phyloP scores from a whole-genome alignment of 2,329 filamentous ascomycete genomes.

The Rhinocladiella similis region DNA sequence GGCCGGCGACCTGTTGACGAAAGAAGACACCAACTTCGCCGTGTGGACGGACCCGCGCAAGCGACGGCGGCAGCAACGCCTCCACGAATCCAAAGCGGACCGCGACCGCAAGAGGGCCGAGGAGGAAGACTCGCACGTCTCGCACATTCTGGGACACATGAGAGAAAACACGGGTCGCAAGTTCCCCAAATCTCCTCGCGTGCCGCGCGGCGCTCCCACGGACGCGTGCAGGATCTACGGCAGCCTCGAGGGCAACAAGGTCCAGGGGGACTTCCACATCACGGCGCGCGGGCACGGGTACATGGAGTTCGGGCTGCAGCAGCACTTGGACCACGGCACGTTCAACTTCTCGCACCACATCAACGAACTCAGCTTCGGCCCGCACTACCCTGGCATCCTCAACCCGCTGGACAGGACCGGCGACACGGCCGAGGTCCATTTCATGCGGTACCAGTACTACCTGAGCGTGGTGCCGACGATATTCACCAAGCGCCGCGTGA shows the following conservation, averaged over 20 bases:
- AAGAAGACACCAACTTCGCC: slow-evolving; percentile 76
- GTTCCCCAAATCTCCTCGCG: slow-evolving; percentile 71
- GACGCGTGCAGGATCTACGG: slow-evolving; percentile 90
- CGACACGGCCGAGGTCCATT: slow-evolving; percentile 71
- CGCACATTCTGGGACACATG: slow-evolving; percentile 80
- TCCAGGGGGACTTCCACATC: slow-evolving; percentile 97
- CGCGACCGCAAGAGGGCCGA: slow-evolving; percentile 46
- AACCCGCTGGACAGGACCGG: slow-evolving; percentile 94
- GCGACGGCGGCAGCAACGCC: slow-evolving; percentile 47
- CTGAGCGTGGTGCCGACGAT: slow-evolving; percentile 91
- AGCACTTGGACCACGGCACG: slow-evolving; percentile 80
- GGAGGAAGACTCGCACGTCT: slow-evolving; percentile 78
- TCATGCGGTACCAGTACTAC: slow-evolving; percentile 98
- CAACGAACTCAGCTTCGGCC: slow-evolving; percentile 92
- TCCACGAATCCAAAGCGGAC: slow-evolving; percentile 61
- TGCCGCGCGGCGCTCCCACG: slow-evolving; percentile 55
- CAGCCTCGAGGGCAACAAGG: slow-evolving; percentile 88
- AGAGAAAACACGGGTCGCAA: slow-evolving; percentile 65
- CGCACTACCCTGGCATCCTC: slow-evolving; percentile 89
- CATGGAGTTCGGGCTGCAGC: slow-evolving; percentile 62
- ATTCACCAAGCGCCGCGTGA: slow-evolving; percentile 64
- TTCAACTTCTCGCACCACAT: slow-evolving; percentile 99
- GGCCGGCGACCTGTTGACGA: slow-evolving; percentile 70
- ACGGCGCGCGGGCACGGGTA: slow-evolving; percentile 97
- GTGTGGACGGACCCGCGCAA: slow-evolving; percentile 59